Conservation (phyloP, 148 eudicot species). For the Vaccinium macrocarpon region DNA sequence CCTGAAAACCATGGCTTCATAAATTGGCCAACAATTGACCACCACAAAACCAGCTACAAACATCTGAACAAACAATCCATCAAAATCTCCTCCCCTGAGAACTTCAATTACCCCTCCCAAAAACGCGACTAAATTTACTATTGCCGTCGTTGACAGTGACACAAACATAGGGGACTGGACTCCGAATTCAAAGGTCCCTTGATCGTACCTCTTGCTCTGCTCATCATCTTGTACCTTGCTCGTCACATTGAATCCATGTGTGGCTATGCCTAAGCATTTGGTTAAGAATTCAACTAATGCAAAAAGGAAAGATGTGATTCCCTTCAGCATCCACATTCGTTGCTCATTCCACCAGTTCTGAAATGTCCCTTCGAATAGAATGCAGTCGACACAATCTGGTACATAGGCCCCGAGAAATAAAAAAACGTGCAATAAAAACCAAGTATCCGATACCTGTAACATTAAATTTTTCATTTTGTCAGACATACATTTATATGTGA, state of each 20-base stretch:
- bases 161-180: conserved; percentile 58
- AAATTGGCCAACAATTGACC: conserved; percentile 58
- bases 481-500: background rate
- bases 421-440: conserved; percentile 39
- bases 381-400: conserved; percentile 41
- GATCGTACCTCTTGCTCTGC: conserved; percentile 41
- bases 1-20: conserved; percentile 59
- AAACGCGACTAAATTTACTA: conserved; percentile 45
- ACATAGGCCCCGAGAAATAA: conserved; percentile 37
- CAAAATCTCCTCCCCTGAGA: conserved; percentile 12
- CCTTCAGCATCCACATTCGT: conserved; percentile 63
- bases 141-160: conserved; percentile 43
- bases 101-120: conserved; percentile 26
- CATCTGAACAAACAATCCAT: conserved; percentile 40
- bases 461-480: background rate
- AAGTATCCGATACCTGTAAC: conserved; percentile 34
- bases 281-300: conserved; percentile 42
- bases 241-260: conserved; percentile 40
- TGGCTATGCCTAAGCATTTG: conserved; percentile 29
- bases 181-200: conserved; percentile 55
- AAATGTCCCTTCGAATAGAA: conserved; percentile 31
- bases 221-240: conserved; percentile 45
- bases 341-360: conserved; percentile 59
- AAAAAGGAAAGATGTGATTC: conserved; percentile 43
- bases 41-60: conserved; percentile 52